Base-by-base conservation (phyloP, 129 eudicot genomes). In the Chrysanthemum makinoi region DNA sequence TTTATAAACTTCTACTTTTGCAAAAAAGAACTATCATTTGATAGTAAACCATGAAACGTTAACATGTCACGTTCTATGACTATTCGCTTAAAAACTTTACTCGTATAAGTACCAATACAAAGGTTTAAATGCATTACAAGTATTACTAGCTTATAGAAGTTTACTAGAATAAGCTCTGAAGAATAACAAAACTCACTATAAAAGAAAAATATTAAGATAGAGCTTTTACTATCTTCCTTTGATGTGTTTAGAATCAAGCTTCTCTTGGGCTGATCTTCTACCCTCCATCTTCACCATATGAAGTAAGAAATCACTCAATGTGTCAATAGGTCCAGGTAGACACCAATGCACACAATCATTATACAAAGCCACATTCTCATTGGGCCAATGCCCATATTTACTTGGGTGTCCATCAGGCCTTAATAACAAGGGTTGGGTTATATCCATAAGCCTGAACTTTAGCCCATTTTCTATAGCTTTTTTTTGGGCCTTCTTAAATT, bases 391-490 rank as follows among this genome's bases (percentile, higher is more conserved):
- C 49, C 94, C 94, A 79, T 73, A 82, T 73, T 28, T 84, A 72
- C 89, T 84, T 30, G 89, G 94, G 83, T 87, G 89, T 50, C 94
- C 94, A 70, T 87, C 94, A 3, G 94, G 89, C 76, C 89, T 84
- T 80, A 87, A 33, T 73, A 82, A 71, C 82, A 78, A 69, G 18
- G 87, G 72, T 44, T 82, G 80, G 48, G 94, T 84, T 67, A 77
- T 72, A 70, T 87, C 94, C 58, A 87, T 69, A 53, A 87, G 70
- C 79, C 94, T 74, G 16, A 79, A 71, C 28, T 66, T 77, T 5
- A 78, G 54, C 70, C 94, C 86, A 43, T 68, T 82, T 47, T 69
- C 59, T 30, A 57, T 69, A 7, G 87, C 84, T 70, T 57, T 39
- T 7, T 35, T 66, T 66, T 83, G 81, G 26, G 87, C 94, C 17